Base-by-base conservation (phyloP, 2,329 filamentous ascomycete species). In the Chrysosporium keratinophilum region DNA sequence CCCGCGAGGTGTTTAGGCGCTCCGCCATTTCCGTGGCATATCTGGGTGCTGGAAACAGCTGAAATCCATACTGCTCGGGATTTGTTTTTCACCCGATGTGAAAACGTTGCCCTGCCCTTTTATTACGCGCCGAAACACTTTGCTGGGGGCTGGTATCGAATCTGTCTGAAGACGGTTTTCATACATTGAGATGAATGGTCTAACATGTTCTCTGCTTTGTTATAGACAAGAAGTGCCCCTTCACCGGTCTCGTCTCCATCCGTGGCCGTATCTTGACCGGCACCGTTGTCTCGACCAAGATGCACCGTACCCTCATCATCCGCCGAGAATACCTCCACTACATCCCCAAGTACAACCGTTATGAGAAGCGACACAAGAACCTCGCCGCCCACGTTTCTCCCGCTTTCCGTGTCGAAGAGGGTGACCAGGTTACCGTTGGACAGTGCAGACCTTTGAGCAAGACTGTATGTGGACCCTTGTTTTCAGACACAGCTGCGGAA, bases 291-390 rank as follows among this genome's bases (percentile, higher is more conserved):
- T 97, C 91, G 70, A 98, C 93, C 79, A 98, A 98, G 88, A 98
- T 98, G 93, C 93, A 98, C 87, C 88, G 93, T 79, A 98, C 93
- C 70, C 80, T 97, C 75, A 86, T 98, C 79, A 94, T 98, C 83
- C 93, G 93, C 76, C 86, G 93, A 78, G 93, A 98, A 83, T 98
- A 98, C 83, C 88, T 98, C 61, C 93, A 98, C 83, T 98, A 88
- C 80, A 87, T 98, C 74, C 90, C 90, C 77, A 98, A 98, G 83
- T 98, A 98, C 85, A 82, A 87, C 75, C 88, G 93, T 85, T 98
- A 98, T 78, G 94, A 98, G 88, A 97, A 96, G 86, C 84, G 93
- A 76, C 93, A 98, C 88, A 96, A 96, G 87, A 98, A 98, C 85
- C 83, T 98, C 64, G 88, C 93, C 71, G 93, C 91, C 66, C 93